Evolutionary conservation across 1,139 yeast species (phyloP), one percentile per base, ranked within the genome.

Genomic region (Magnusiomyces magnusii): DNA sequence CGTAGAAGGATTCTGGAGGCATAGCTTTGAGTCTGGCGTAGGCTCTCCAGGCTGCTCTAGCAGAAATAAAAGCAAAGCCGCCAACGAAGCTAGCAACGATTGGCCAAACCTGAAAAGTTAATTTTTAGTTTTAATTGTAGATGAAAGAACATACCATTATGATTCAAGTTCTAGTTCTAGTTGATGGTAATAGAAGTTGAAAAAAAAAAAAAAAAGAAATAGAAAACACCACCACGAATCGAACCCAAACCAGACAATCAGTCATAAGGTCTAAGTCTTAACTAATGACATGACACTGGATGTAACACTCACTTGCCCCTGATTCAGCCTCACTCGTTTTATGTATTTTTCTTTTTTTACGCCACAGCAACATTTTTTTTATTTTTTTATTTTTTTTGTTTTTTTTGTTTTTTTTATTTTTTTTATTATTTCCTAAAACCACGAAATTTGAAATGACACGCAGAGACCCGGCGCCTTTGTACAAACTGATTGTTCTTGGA

Each of bases 401-500:
- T n/a, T 19, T 19, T 9, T 3, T 39, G 19, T 15, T 39, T 39
- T 39, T 39, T 39, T 39, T 39, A 3, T 15, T 39, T 15, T 39
- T 15, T n/a, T 15, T 3, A 47, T 39, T 13, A 59, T n/a, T n/a
- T n/a, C n/a, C n/a, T n/a, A n/a, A n/a, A n/a, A n/a, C n/a, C n/a
- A n/a, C n/a, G n/a, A n/a, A n/a, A n/a, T n/a, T n/a, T n/a, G n/a
- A n/a, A n/a, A n/a, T 59, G 61, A 54, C 60, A 15, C 49, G 58
- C 31, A 57, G 61, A 57, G 61, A 59, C 49, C 57, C 61, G 15
- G 55, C 58, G 9, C 61, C 61, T 13, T 44, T 59, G 19, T 90
- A 86, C 73, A 90, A 92, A 71, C 77, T 93, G 63, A 97, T 92
- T 24, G 97, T 93, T 60, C 96, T 93, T 57, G 98, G 98, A 60